Conservation (phyloP, 2,329 filamentous ascomycete species). For the Epichloe uncinata region DNA sequence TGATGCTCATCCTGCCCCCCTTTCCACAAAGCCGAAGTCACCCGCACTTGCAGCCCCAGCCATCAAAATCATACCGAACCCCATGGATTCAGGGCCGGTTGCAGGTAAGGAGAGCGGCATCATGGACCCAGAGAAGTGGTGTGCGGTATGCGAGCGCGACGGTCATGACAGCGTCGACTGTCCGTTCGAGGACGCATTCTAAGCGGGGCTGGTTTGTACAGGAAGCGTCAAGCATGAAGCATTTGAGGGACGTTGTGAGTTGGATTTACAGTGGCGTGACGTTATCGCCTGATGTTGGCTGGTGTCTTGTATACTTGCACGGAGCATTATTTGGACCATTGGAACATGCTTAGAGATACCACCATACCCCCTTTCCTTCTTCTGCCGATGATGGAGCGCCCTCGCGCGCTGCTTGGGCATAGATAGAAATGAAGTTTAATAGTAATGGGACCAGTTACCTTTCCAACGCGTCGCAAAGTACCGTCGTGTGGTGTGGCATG, state of each 20-base stretch:
- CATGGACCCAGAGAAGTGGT: constrained; percentile 84
- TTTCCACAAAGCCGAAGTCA: constrained; percentile 36
- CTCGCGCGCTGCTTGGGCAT: constrained; percentile 6
- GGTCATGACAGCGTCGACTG: constrained; percentile 95
- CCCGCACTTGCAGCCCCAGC: constrained; percentile 23
- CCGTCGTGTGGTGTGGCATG: too few relatives aligned
- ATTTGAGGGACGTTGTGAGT: not conserved
- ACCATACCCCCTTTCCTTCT: constrained; percentile 14
- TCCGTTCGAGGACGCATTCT: constrained; percentile 75
- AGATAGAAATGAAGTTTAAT: constrained; percentile 4
- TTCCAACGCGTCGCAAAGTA: too few relatives aligned
- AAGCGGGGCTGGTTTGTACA: not conserved
- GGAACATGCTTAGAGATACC: constrained; percentile 22
- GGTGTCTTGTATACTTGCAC: constrained; percentile 9
- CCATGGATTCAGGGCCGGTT: constrained; percentile 52
- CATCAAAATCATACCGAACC: constrained; percentile 42
- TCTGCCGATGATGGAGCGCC: constrained; percentile 8
- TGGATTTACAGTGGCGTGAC: constrained; percentile 9
- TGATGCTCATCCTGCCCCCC: constrained; percentile 38
- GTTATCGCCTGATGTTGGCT: constrained; percentile 5
- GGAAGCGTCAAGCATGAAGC: not conserved
- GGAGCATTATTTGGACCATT: constrained; percentile 15
- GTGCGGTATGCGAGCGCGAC: constrained; percentile 88
- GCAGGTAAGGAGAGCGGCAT: constrained; percentile 68
- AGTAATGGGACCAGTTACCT: too few relatives aligned